Evolutionary conservation across 768 basidiomycete species (phyloP).

Genomic region (Boletus rubroflammeus): DNA sequence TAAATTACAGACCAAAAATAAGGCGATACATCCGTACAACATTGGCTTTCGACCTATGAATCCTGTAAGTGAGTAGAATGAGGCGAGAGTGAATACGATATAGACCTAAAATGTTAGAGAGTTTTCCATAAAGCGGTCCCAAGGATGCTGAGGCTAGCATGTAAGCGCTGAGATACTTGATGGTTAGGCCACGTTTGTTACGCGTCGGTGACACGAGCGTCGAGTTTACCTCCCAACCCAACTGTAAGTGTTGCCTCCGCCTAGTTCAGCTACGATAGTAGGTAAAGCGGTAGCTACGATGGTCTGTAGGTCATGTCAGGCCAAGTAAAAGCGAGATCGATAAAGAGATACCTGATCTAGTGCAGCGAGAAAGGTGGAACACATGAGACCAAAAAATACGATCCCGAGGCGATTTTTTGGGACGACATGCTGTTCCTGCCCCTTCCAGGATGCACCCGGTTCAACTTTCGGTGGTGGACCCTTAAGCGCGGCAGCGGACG

Average conservation of each 20-base stretch:
- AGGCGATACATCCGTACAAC: slow-evolving; percentile 34
- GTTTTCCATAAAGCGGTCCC: slow-evolving; percentile 46
- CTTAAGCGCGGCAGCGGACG: not conserved
- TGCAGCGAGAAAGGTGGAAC: slow-evolving; percentile 42
- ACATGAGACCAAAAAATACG: slow-evolving; percentile 45
- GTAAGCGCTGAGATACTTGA: slow-evolving; percentile 36
- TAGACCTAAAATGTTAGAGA: slow-evolving; percentile 39
- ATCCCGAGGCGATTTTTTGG: slow-evolving; percentile 41
- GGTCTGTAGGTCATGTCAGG: slow-evolving; percentile 27
- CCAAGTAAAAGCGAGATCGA: not conserved
- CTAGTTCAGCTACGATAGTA: slow-evolving; percentile 44
- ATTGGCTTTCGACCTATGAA: slow-evolving; percentile 36
- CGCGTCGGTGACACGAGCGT: not conserved
- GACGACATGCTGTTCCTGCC: slow-evolving; percentile 38
- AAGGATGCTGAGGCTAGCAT: slow-evolving; percentile 42
- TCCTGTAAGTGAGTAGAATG: not conserved
- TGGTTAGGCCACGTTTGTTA: not conserved
- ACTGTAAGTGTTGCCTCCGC: slow-evolving; percentile 43
- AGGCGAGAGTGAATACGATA: not conserved
- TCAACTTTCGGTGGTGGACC: slow-evolving; percentile 3
- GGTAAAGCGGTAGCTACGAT: slow-evolving; percentile 50
- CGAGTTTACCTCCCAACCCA: slow-evolving; percentile 45
- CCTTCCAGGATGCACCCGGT: slow-evolving; percentile 38
- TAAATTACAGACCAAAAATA: slow-evolving; percentile 34
- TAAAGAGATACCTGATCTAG: slow-evolving; percentile 40